These are phyloP conservation scores for Cenchrus purpureus DNA, from an alignment of 176 grass and related monocot genomes.

Conservation along the genomic window DNA sequence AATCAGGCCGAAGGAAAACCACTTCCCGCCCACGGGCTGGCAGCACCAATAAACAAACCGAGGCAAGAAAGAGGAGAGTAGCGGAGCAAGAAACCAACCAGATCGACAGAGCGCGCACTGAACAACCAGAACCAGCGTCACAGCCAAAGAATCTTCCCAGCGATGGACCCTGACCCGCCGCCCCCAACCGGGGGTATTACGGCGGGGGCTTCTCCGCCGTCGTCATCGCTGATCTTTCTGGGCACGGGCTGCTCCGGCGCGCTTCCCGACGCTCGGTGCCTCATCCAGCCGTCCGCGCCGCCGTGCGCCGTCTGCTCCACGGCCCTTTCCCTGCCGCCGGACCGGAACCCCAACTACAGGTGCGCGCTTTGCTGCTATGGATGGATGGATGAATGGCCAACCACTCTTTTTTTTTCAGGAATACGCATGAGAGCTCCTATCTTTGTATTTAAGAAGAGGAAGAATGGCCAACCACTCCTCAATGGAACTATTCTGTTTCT, in stretches of 20 bases:
- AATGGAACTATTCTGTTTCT: background rate
- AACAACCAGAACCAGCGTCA: background rate
- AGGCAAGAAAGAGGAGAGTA: background rate
- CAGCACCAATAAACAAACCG: conserved; percentile 18
- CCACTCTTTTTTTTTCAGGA: background rate
- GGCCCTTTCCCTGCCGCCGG: conserved; percentile 67
- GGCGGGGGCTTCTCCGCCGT: background rate
- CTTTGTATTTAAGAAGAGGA: too few species aligned
- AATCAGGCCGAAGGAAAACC: background rate
- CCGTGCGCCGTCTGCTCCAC: conserved; percentile 78
- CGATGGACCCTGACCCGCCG: conserved; percentile 9
- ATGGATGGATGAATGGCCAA: background rate
- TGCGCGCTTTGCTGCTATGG: background rate
- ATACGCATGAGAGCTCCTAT: too few species aligned
- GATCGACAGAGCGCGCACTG: background rate
- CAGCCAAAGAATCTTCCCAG: background rate
- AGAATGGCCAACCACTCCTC: background rate
- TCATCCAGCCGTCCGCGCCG: conserved; percentile 66
- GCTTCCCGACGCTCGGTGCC: conserved; percentile 69
- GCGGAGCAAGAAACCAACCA: background rate
- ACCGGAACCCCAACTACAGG: conserved; percentile 84
- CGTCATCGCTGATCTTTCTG: conserved; percentile 67
- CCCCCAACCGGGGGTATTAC: background rate
- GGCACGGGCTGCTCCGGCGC: conserved; percentile 83
- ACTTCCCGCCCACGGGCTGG: background rate